A percentile compares a stretch with the other conserved stretches of the same genome.
Conservation (phyloP, 2,329 filamentous ascomycete species). For the Fusarium concolor region DNA sequence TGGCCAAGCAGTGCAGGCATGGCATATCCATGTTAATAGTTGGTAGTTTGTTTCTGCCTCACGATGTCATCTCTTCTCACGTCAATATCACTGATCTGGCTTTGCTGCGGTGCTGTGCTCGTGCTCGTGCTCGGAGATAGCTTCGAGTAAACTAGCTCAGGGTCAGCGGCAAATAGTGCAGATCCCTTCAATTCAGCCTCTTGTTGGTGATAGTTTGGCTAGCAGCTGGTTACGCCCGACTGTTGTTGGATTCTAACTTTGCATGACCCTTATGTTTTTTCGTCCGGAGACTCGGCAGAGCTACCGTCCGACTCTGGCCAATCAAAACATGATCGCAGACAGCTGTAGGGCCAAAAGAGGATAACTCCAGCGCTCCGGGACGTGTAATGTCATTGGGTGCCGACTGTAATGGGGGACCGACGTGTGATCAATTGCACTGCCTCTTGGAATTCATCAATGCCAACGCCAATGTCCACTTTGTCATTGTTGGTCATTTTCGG, state of each 20-base stretch:
- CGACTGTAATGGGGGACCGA: neutral
- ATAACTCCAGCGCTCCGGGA: neutral
- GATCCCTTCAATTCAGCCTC: slow-evolving; percentile 22
- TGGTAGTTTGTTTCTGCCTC: slow-evolving; percentile 10
- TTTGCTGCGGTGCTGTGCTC: neutral
- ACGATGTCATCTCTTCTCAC: neutral
- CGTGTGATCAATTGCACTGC: slow-evolving; percentile 34
- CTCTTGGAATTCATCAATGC: slow-evolving; percentile 15
- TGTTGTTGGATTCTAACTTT: slow-evolving; percentile 10
- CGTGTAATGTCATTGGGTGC: slow-evolving; percentile 20
- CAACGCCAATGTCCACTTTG: slow-evolving; percentile 13
- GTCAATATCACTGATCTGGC: neutral
- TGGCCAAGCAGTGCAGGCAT: slow-evolving; percentile 16
- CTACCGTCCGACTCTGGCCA: slow-evolving; percentile 20
- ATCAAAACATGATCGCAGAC: slow-evolving; percentile 16
- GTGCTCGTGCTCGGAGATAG: slow-evolving; percentile 1
- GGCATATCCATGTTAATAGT: neutral
- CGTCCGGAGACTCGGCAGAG: slow-evolving; percentile 26
- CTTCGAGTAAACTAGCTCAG: slow-evolving; percentile 7
- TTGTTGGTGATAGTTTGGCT: slow-evolving; percentile 2
- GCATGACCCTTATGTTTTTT: slow-evolving; percentile 21
- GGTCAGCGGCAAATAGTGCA: slow-evolving; percentile 11
- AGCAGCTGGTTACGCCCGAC: slow-evolving; percentile 20
- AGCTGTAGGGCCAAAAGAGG: neutral
- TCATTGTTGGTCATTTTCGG: slow-evolving; percentile 25